These are phyloP conservation scores for Copromyces sp. DNA, from an alignment of 495 filamentous ascomycete species.

Conservation along the genomic window DNA sequence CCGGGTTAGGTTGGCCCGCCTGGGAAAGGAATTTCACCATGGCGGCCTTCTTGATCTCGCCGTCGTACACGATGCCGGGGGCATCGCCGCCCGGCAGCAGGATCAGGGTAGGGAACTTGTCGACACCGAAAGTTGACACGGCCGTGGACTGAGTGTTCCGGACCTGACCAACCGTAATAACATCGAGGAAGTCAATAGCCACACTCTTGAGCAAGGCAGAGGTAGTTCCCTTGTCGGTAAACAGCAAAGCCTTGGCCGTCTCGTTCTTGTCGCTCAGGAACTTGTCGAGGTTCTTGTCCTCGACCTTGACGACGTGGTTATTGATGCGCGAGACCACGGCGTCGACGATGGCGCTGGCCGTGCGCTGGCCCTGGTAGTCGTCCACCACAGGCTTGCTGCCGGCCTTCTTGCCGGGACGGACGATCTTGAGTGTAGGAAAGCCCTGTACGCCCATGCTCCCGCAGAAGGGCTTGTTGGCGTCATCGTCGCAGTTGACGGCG, in stretches of 20 bases:
- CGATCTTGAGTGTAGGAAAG: conserved; percentile 93
- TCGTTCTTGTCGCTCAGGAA: conserved; percentile 68
- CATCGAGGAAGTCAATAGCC: conserved; percentile 84
- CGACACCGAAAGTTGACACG: conserved; percentile 63
- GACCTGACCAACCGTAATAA: conserved; percentile 73
- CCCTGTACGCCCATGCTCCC: conserved; percentile 83
- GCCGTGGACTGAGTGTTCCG: conserved; percentile 69
- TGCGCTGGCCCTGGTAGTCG: conserved; percentile 81
- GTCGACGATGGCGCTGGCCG: conserved; percentile 77
- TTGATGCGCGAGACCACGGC: conserved; percentile 79
- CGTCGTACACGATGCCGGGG: conserved; percentile 63
- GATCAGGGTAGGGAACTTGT: conserved; percentile 69
- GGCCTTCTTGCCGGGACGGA: conserved; percentile 62
- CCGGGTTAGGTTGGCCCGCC: conserved; percentile 63
- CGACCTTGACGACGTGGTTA: conserved; percentile 83
- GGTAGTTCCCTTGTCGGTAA: conserved; percentile 87
- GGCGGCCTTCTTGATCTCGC: conserved; percentile 75
- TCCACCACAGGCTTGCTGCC: conserved; percentile 73
- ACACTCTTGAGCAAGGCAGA: conserved; percentile 72
- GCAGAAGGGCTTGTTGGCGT: conserved; percentile 85
- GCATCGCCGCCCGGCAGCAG: conserved; percentile 66
- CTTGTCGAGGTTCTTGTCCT: conserved; percentile 65
- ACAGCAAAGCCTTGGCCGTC: conserved; percentile 77
- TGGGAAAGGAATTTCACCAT: conserved; percentile 79
- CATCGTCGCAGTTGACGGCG: conserved; percentile 92